These are phyloP conservation scores for Colletotrichum sp. DNA, from an alignment of 2,329 filamentous ascomycete genomes.

Conservation along the genomic window DNA sequence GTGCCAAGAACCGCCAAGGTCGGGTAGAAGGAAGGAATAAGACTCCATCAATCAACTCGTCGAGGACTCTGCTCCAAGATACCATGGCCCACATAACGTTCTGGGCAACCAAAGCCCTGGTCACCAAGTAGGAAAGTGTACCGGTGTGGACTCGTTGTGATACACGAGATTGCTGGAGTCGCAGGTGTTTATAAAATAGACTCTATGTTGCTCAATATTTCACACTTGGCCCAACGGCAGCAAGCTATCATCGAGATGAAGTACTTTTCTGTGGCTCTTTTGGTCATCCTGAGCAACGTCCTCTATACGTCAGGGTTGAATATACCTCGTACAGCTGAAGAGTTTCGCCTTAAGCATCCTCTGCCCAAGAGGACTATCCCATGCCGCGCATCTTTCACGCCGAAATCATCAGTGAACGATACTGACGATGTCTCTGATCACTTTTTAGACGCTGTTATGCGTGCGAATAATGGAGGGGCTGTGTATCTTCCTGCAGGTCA, in stretches of 20 bases:
- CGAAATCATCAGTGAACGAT: slow-evolving; percentile 57
- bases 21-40: not conserved
- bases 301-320: not conserved
- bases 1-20: not conserved
- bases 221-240: not conserved
- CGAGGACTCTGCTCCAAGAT: not conserved
- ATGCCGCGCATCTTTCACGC: slow-evolving; percentile 43
- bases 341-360: slow-evolving; percentile 44
- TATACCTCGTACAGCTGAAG: slow-evolving; percentile 37
- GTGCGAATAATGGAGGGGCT: slow-evolving; percentile 64
- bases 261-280: not conserved
- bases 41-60: not conserved
- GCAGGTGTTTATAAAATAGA: not conserved
- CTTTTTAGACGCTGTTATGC: slow-evolving; percentile 57
- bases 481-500: slow-evolving; percentile 57
- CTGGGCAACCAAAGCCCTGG: not conserved
- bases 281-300: not conserved
- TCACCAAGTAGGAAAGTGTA: not conserved
- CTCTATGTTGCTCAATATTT: not conserved
- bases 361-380: slow-evolving; percentile 28
- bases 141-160: not conserved
- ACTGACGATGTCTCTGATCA: slow-evolving; percentile 61
- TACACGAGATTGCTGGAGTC: not conserved
- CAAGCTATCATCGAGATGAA: not conserved
- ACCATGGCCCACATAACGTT: not conserved